These are phyloP conservation scores for Fusarium ambrosium DNA, from an alignment of 2,329 filamentous ascomycete species.

Conservation along the genomic window DNA sequence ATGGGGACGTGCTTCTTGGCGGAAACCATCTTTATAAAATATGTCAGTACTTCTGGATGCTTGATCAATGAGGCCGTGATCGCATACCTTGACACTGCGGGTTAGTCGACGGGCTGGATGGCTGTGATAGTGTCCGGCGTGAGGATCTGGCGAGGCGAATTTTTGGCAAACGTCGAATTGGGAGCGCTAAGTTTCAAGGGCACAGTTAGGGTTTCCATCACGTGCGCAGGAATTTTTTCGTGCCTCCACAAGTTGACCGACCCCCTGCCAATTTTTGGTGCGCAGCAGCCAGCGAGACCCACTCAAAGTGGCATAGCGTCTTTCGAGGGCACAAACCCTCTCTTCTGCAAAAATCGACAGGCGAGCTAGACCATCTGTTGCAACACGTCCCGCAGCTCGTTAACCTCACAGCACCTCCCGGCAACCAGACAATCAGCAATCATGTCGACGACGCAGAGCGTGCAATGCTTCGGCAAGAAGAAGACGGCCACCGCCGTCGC, in stretches of 20 bases:
- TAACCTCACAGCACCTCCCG: slow-evolving; percentile 40
- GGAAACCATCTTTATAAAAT: slow-evolving; percentile 85
- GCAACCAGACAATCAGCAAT: slow-evolving; percentile 60
- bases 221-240: slow-evolving; percentile 44
- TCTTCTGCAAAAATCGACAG: slow-evolving; percentile 42
- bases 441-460: slow-evolving; percentile 83
- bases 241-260: background rate
- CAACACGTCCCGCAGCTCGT: slow-evolving; percentile 41
- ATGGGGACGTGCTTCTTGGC: slow-evolving; percentile 99
- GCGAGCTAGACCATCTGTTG: slow-evolving; percentile 40
- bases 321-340: slow-evolving; percentile 53
- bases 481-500: slow-evolving; percentile 91
- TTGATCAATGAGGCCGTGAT: slow-evolving; percentile 27
- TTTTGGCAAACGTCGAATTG: slow-evolving; percentile 52
- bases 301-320: slow-evolving; percentile 47
- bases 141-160: slow-evolving; percentile 53
- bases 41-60: slow-evolving; percentile 49
- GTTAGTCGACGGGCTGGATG: slow-evolving; percentile 52
- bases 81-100: slow-evolving; percentile 58
- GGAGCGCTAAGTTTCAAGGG: slow-evolving; percentile 49
- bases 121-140: slow-evolving; percentile 53
- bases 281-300: slow-evolving; percentile 7
- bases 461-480: slow-evolving; percentile 99
- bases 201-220: slow-evolving; percentile 51
- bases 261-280: background rate